Conservation (phyloP, 2,329 filamentous ascomycete genomes). For the Fonsecaea pedrosoi region DNA sequence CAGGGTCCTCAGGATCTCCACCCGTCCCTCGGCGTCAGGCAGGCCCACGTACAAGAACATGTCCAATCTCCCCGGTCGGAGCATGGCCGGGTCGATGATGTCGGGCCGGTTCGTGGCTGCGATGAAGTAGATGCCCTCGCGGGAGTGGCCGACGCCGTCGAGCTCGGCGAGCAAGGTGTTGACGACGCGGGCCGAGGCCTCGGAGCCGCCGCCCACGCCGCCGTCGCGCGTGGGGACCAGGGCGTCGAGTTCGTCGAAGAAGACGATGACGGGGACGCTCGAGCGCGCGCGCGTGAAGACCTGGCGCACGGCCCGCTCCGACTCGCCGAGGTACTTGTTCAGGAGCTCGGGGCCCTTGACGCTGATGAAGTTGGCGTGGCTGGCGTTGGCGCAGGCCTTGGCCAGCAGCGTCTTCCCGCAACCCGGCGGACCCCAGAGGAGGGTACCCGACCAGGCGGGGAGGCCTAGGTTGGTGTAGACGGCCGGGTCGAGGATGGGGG, state of each 20-base stretch:
- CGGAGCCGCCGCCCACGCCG: slow-evolving; percentile 72
- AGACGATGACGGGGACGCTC: slow-evolving; percentile 89
- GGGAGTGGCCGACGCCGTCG: slow-evolving; percentile 76
- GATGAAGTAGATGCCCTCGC: slow-evolving; percentile 89
- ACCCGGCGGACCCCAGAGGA: slow-evolving; percentile 95
- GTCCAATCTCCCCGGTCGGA: slow-evolving; percentile 87
- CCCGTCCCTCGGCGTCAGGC: slow-evolving; percentile 77
- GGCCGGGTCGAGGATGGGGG: slow-evolving; percentile 83
- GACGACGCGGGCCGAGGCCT: slow-evolving; percentile 86
- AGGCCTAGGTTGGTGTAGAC: slow-evolving; percentile 79
- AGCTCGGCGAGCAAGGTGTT: slow-evolving; percentile 95
- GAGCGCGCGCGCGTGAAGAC: slow-evolving; percentile 88
- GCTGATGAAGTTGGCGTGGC: slow-evolving; percentile 95
- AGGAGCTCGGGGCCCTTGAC: slow-evolving; percentile 95
- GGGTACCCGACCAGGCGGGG: slow-evolving; percentile 79
- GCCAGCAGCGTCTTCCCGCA: slow-evolving; percentile 97
- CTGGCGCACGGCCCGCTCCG: slow-evolving; percentile 88
- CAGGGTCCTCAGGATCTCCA: slow-evolving; percentile 80
- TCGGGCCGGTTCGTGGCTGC: slow-evolving; percentile 94
- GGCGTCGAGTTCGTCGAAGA: slow-evolving; percentile 97
- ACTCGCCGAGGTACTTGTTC: slow-evolving; percentile 98
- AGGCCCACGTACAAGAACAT: slow-evolving; percentile 89
- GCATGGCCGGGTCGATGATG: slow-evolving; percentile 94
- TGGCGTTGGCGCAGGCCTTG: slow-evolving; percentile 94
- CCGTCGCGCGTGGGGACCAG: slow-evolving; percentile 84